These are phyloP conservation scores for Penicillium coffeae DNA, from an alignment of 495 filamentous ascomycete genomes.

Conservation along the genomic window DNA sequence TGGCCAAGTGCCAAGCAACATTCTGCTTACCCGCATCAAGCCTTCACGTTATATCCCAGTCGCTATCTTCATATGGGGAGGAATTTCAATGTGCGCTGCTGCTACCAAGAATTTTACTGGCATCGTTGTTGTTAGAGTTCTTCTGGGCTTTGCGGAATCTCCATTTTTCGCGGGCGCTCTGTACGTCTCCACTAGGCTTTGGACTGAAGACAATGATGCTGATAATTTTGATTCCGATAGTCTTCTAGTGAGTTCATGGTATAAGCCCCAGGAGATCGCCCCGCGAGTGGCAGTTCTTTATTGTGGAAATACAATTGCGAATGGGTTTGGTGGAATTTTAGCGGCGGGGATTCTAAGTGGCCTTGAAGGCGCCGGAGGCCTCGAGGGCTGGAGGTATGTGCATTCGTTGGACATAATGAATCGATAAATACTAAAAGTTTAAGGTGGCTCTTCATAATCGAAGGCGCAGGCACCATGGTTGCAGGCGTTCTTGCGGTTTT, in stretches of 20 bases:
- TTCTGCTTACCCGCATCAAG: constrained; percentile 44
- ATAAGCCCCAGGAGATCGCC: constrained; percentile 21
- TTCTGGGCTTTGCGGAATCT: constrained; percentile 45
- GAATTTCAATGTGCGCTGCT: constrained; percentile 34
- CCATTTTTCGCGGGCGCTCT: constrained; percentile 44
- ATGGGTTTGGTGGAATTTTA: constrained; percentile 21
- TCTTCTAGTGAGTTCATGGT: constrained; percentile 20
- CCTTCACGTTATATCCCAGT: constrained; percentile 25
- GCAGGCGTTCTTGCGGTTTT: constrained; percentile 14
- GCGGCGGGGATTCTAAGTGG: constrained; percentile 17
- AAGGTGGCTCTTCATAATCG: constrained; percentile 23
- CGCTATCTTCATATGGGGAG: constrained; percentile 30
- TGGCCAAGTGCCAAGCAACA: constrained; percentile 54
- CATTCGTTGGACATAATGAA: neutral
- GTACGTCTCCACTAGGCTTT: constrained; percentile 28
- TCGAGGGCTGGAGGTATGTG: constrained; percentile 18
- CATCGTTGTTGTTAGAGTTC: constrained; percentile 32
- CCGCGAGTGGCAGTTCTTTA: constrained; percentile 20
- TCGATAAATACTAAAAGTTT: no score
- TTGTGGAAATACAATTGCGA: constrained; percentile 21
- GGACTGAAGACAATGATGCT: no score
- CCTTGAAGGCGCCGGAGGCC: constrained; percentile 12
- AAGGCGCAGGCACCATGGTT: constrained; percentile 21
- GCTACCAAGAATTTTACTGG: constrained; percentile 38
- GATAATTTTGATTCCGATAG: no score